Evolutionary conservation across 1,284 basidiomycete genomes (phyloP).

Genomic region (Leucoagaricus sp.): DNA sequence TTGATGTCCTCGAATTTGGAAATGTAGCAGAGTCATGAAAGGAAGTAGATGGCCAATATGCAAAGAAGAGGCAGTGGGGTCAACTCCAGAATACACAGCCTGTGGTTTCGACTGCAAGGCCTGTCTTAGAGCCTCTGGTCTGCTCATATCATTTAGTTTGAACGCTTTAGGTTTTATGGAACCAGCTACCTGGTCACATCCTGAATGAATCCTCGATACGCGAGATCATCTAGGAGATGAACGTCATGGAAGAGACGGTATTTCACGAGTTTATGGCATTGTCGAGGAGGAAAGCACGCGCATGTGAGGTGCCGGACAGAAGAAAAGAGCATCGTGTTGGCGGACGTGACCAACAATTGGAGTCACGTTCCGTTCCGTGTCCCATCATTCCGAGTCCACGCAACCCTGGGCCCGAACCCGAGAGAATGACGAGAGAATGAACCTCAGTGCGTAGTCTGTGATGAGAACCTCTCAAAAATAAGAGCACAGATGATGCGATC

Average conservation of each 20-base stretch:
- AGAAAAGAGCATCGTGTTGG: slow-evolving; percentile 3
- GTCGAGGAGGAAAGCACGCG: neutral
- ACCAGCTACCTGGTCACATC: slow-evolving; percentile 42
- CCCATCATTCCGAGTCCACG: slow-evolving; percentile 4
- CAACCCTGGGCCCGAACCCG: neutral
- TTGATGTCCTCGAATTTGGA: slow-evolving; percentile 80
- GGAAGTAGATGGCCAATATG: slow-evolving; percentile 96
- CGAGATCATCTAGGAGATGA: slow-evolving; percentile 41
- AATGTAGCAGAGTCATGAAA: slow-evolving; percentile 85
- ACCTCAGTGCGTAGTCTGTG: no score
- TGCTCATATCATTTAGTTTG: slow-evolving; percentile 19
- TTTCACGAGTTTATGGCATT: neutral
- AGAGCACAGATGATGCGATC: neutral
- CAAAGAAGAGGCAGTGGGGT: slow-evolving; percentile 87
- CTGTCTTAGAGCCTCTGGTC: slow-evolving; percentile 39
- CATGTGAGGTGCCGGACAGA: neutral
- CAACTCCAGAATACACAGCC: slow-evolving; percentile 87
- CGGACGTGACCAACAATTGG: neutral
- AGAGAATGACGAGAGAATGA: neutral
- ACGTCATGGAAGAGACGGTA: slow-evolving; percentile 12
- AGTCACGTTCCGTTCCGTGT: slow-evolving; percentile 5
- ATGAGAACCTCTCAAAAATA: neutral
- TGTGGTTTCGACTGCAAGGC: slow-evolving; percentile 39
- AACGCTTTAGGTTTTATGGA: neutral
- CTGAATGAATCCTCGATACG: slow-evolving; percentile 47